Base-by-base conservation (phyloP, 2,329 filamentous ascomycete genomes). In the Trichoderma atrobrunneum region DNA sequence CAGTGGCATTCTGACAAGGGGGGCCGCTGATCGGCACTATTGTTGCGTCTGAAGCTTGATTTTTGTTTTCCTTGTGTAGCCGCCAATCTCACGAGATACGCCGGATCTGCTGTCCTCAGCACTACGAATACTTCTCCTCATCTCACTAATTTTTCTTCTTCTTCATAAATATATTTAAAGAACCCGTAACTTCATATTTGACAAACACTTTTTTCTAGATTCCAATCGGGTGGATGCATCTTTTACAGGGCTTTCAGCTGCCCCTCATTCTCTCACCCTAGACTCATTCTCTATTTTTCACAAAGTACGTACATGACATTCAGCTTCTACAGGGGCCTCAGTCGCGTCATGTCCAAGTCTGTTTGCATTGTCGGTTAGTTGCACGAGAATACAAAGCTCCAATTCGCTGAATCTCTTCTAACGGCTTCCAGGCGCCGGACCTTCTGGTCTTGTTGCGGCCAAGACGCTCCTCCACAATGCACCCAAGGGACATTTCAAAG, bases 391-490 rank as follows among this genome's bases (percentile, higher is more conserved):
- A 7, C 2, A 18, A 12, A 14, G 7, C 14, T 16, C 5, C 11
- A 11, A 18, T 1, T 18, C 16, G 5, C 18, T 6, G 7, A 6
- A 28, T 26, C 1, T 8, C 1, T 8, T 32, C 62, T 71, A 43
- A 69, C 18, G 16, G 3, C 24, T 32, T 36, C 62, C 74, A 92
- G 91, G 91, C 66, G 91, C 90, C 69, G 91, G 91, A 1, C 91
- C 91, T 12, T 89, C 91, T 1, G 91, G 90, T 43, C 86, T 93
- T 26, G 89, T 90, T 18, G 89, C 90, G 11, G 91, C 91, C 75
- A 96, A 95, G 82, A 92, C 90, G 0, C 84, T 96, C 32, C 85
- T 94, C 73, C 85, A 90, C 81, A 85, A 89, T 77, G 84, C 84
- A 36, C 84, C 87, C 0, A 79, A 81, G 2, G 85, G 81, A 12